phyloP scores from a whole-genome alignment of 441 rosid genomes.

The Croton setiger region DNA sequence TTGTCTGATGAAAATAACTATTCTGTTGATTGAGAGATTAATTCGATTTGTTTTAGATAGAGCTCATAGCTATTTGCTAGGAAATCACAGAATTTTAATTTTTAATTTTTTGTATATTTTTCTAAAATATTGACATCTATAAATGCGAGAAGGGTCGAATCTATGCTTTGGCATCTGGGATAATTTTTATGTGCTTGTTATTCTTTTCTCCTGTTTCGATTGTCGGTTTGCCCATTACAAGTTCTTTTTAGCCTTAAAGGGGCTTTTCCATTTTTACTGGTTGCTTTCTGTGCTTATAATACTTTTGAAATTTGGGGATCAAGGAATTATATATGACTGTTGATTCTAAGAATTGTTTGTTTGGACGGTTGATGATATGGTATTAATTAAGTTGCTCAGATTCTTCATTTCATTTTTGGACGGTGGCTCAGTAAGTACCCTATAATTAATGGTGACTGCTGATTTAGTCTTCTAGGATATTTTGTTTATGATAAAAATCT shows the following conservation, averaged over 20 bases:
- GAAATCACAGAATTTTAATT: background rate
- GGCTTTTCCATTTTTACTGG: slow-evolving; percentile 4
- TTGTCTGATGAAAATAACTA: background rate
- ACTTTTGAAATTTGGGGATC: slow-evolving; percentile 4
- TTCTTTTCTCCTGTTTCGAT: background rate
- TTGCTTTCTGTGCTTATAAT: background rate
- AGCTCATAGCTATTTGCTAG: background rate
- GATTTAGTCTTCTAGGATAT: background rate
- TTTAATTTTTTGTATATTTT: background rate
- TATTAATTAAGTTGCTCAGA: background rate
- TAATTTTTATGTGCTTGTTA: background rate
- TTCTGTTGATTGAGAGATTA: background rate
- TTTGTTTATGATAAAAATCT: background rate
- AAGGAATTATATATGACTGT: background rate
- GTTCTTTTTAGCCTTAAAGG: slow-evolving; percentile 17
- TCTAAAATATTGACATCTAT: background rate
- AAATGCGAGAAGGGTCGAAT: background rate
- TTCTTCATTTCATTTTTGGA: background rate
- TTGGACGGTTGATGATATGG: slow-evolving; percentile 12
- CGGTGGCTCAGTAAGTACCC: background rate
- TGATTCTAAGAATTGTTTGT: background rate
- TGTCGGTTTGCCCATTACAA: slow-evolving; percentile 17
- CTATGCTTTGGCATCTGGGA: slow-evolving; percentile 16
- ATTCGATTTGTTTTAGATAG: background rate
- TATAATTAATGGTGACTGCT: background rate